Base-by-base conservation (phyloP, 352 stramenopile genomes). In the Paralagenidium karlingii region DNA sequence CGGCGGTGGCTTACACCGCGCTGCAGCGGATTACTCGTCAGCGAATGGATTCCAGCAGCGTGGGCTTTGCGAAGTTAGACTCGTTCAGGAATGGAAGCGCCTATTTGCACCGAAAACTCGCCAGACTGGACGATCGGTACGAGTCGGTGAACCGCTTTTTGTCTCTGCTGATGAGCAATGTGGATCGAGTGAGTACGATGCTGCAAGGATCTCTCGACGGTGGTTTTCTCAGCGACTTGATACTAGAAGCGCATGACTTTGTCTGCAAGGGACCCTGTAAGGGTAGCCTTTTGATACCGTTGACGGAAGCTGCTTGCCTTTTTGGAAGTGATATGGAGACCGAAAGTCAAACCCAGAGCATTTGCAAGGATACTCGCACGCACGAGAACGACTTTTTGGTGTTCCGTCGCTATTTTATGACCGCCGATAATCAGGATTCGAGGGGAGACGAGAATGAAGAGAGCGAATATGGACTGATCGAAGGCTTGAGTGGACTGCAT, bases 21-120 rank as follows among this genome's bases (percentile, higher is more conserved):
- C 33, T 82, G 38, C 68, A 86, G 33, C 64, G 73, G 11, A 71
- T 81, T 9, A 56, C 83, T 25, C 73, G 73, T 1, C 70, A 77
- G 43, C 65, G 64, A 31, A 79, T 83, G 53, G 67, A 81, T 29
- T 80, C 68, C 19, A 65, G 63, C 5, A 63, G 67, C 0, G 62
- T 83, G 8, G 66, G 66, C 0, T 28, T 80, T 6, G 39, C 61
- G 12, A 68, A 83, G 37, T 45, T 83, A 26, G 58, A 75, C 21
- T 56, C 63, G n/a, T 29, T 83, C 24, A 53, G 70, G 11, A 61
- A 80, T 32, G 62, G n/a, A n/a, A n/a, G 66, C 3, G 69, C 66
- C 1, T 83, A 73, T 16, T 43, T 82, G 21, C 50, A 81, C 29
- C 70, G 63, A 27, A 51, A 82, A 32, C 44, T 86, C 19, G 44